phyloP scores from a whole-genome alignment of 2,329 filamentous ascomycete species.

The Seiridium cupressi region DNA sequence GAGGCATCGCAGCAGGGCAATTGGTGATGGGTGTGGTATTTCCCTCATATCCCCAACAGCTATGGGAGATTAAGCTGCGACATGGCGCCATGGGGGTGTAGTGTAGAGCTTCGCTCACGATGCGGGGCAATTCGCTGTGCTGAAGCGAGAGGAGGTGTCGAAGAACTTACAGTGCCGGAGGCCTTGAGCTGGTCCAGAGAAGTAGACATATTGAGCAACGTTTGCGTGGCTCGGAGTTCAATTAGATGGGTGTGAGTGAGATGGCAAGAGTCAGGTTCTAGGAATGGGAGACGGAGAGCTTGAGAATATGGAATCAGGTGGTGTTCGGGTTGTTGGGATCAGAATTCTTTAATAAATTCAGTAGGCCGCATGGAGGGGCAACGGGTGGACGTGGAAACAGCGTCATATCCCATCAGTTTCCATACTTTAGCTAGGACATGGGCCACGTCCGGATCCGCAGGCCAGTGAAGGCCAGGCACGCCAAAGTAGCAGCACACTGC shows the following conservation, averaged over 20 bases:
- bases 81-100: constrained; percentile 2
- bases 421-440: background rate
- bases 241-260: background rate
- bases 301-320: background rate
- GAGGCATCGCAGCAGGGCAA: background rate
- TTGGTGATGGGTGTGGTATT: background rate
- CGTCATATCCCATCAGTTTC: background rate
- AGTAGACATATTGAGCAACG: constrained; percentile 63
- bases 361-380: constrained; percentile 1
- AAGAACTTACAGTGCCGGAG: constrained; percentile 83
- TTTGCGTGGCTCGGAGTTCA: background rate
- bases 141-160: constrained; percentile 7
- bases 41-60: background rate
- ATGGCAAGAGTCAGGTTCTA: background rate
- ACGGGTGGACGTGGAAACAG: background rate
- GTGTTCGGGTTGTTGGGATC: background rate
- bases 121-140: background rate
- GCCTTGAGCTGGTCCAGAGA: constrained; percentile 97
- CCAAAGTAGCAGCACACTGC: background rate
- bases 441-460: background rate
- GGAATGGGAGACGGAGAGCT: background rate
- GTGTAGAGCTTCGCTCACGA: constrained; percentile 1
- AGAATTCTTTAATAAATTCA: background rate
- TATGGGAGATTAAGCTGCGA: background rate
- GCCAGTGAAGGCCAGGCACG: background rate